These are phyloP conservation scores for Colletotrichum somersetense DNA, from an alignment of 2,329 filamentous ascomycete species.

Conservation along the genomic window DNA sequence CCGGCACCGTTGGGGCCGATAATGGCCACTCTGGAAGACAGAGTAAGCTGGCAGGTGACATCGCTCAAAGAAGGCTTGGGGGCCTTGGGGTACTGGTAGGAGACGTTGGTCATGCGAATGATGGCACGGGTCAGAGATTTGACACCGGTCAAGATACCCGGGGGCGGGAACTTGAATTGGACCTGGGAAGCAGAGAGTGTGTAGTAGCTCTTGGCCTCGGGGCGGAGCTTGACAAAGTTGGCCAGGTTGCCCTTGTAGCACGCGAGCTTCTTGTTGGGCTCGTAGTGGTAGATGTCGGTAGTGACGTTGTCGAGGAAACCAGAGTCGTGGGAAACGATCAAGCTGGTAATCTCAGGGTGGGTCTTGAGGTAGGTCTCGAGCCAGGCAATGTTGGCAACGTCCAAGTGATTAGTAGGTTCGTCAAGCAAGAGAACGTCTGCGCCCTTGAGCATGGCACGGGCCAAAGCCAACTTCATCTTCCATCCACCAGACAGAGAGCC, in stretches of 20 bases:
- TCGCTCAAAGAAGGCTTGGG: conserved; percentile 88
- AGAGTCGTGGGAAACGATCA: conserved; percentile 99
- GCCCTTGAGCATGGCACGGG: conserved; percentile 94
- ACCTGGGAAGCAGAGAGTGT: conserved; percentile 89
- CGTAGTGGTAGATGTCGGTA: conserved; percentile 99
- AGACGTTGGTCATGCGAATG: conserved; percentile 92
- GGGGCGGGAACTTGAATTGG: conserved; percentile 98
- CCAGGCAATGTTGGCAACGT: conserved; percentile 97
- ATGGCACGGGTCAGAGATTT: conserved; percentile 96
- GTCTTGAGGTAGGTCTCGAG: conserved; percentile 93
- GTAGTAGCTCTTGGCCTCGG: conserved; percentile 98
- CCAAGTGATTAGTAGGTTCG: conserved; percentile 98
- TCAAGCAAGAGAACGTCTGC: conserved; percentile 97
- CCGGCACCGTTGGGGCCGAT: conserved; percentile 98
- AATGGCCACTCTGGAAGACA: conserved; percentile 94
- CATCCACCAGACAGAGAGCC: conserved; percentile 97
- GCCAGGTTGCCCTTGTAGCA: conserved; percentile 87
- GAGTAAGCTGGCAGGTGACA: conserved; percentile 86
- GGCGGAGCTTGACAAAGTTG: conserved; percentile 87
- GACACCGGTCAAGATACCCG: conserved; percentile 93
- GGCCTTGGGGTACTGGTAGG: conserved; percentile 92
- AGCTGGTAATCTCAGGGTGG: conserved; percentile 95
- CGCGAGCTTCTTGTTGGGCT: conserved; percentile 91
- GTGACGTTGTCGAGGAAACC: conserved; percentile 97
- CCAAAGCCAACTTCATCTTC: conserved; percentile 99